Percentiles rank a stretch among this genome's conserved stretches.
These are phyloP conservation scores for Dendrobium nobile DNA, from an alignment of 106 monocot genomes.

Conservation along the genomic window DNA sequence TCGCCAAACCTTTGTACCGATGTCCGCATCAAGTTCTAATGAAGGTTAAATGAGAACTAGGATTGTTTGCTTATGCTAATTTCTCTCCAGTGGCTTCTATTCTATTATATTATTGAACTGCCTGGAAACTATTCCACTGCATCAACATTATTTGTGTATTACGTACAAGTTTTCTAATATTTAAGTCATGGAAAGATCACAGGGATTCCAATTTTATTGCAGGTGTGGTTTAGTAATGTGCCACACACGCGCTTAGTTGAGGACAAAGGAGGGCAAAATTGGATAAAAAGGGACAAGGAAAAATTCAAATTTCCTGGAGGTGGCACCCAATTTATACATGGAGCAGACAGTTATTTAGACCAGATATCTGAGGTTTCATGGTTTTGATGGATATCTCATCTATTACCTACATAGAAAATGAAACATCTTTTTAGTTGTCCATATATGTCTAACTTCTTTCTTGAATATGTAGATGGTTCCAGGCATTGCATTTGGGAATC, in stretches of 20 bases:
- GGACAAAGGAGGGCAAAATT: slow-evolving; percentile 93
- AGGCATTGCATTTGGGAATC: slow-evolving; percentile 70
- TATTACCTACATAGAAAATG: neutral
- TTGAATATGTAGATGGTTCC: slow-evolving; percentile 70
- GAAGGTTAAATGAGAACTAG: neutral
- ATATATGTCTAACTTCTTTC: neutral
- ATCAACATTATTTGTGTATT: neutral
- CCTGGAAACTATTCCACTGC: neutral
- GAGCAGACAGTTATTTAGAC: slow-evolving; percentile 71
- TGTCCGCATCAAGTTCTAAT: no score
- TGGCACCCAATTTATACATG: slow-evolving; percentile 90
- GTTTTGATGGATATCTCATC: neutral
- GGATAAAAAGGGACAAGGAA: slow-evolving; percentile 60
- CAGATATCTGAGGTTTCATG: slow-evolving; percentile 65
- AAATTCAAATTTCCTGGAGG: slow-evolving; percentile 95
- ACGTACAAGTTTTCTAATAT: neutral
- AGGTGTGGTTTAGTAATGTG: slow-evolving; percentile 94
- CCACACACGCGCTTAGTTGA: slow-evolving; percentile 75
- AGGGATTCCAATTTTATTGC: neutral
- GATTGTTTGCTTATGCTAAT: neutral
- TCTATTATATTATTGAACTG: neutral
- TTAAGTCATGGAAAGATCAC: neutral
- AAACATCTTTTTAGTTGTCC: neutral
- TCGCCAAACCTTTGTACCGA: no score
- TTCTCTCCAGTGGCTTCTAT: neutral